Evolutionary conservation across 495 filamentous ascomycete genomes (phyloP), one percentile per base, ranked within the genome.

Genomic region (Aspergillus sclerotiicarbonarius): DNA sequence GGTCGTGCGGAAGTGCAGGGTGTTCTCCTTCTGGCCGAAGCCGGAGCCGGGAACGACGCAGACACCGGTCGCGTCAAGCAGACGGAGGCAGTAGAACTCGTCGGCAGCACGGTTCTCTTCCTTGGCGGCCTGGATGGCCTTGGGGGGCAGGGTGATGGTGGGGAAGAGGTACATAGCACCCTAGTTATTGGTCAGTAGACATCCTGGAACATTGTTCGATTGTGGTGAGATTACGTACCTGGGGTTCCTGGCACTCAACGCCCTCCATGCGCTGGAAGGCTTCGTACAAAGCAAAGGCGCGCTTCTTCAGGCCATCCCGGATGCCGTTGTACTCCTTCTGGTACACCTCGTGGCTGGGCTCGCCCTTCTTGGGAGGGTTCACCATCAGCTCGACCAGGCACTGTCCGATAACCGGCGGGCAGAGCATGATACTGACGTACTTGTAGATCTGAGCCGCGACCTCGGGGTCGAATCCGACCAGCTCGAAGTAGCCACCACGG

Each of bases 111-210:
- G 88, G 63, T 82, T 84, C 73, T 91, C 89, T 46, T 85, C 80
- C 61, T 83, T 67, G 33, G 94, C 94, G 32, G 86, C 86, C 59
- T 84, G 86, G 59, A 87, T 68, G 46, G 92, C 95, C 71, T 87
- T 88, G 37, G 67, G 55, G 6, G 95, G 84, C 30, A 98, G 76
- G 32, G 79, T 82, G 74, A 98, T 96, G 50, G 90, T 91, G 5
- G 94, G 94, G 85, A 97, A 98, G 63, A 98, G 88, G 78, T 98
- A 98, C 94, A 98, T 98, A 62, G 87, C 84, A 25, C 94, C 94
- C 82, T 96, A 74, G 15, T 12, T 8, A 33, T 29, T 51, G 39
- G 55, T 58, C 58, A 59, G 57, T 4, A 7, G 15, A 43, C 7
- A 45, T 45, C 41, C 3, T 20, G 20, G 32, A 30, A 60, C 47